A percentile compares a stretch with the other conserved stretches of the same genome.
These are phyloP conservation scores for Acephala macrosclerotiorum DNA, from an alignment of 2,329 filamentous ascomycete genomes.

Conservation along the genomic window DNA sequence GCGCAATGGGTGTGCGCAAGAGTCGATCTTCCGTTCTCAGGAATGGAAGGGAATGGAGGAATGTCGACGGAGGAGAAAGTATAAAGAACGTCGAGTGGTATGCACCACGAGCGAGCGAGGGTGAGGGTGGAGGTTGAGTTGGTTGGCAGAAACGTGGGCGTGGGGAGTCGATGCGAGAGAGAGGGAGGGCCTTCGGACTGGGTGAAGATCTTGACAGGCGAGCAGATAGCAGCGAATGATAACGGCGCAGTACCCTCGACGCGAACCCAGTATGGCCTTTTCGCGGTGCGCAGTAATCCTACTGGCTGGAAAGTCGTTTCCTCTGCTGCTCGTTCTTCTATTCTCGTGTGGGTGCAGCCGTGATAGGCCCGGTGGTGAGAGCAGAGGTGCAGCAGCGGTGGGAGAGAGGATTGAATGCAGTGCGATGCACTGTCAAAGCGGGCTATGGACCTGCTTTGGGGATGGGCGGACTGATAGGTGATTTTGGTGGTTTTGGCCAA, in stretches of 20 bases:
- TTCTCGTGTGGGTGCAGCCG: slow-evolving; percentile 7
- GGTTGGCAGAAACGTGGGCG: slow-evolving; percentile 2
- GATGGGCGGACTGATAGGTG: neutral
- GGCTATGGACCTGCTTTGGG: neutral
- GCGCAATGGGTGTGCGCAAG: neutral
- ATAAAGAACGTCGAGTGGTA: slow-evolving; percentile 7
- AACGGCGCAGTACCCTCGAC: neutral
- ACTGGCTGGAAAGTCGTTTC: neutral
- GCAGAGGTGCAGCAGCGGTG: neutral
- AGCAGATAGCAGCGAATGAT: slow-evolving; percentile 10
- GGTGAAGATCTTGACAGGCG: slow-evolving; percentile 8
- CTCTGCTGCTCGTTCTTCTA: neutral
- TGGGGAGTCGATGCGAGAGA: slow-evolving; percentile 3
- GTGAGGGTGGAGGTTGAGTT: neutral
- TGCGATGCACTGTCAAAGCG: slow-evolving; percentile 12
- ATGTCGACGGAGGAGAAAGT: neutral
- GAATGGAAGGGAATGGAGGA: neutral
- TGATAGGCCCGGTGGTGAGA: neutral
- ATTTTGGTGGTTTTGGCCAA: neutral
- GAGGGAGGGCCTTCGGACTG: neutral
- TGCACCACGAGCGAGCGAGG: slow-evolving; percentile 1
- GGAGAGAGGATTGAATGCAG: slow-evolving; percentile 1
- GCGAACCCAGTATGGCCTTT: slow-evolving; percentile 4
- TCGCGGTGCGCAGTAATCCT: neutral
- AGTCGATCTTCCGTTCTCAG: neutral